phyloP scores from a whole-genome alignment of 2,329 filamentous ascomycete species.

The Claviceps fusiformis region DNA sequence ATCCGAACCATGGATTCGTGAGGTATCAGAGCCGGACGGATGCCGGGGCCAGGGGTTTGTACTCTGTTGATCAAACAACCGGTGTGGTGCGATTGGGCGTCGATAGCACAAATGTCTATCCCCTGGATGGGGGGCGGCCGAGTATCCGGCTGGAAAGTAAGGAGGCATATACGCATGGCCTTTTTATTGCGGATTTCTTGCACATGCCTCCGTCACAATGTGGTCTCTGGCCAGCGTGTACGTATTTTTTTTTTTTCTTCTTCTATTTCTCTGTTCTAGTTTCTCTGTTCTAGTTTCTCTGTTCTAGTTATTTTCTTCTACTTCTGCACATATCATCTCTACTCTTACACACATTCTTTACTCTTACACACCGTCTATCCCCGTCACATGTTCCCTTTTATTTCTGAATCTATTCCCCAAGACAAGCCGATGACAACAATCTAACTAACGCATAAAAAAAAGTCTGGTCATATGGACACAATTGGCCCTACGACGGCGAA shows the following conservation, averaged over 20 bases:
- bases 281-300: too few species aligned
- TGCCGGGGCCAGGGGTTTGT: conserved; percentile 26
- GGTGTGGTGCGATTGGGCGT: conserved; percentile 32
- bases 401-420: too few species aligned
- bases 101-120: conserved; percentile 26
- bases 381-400: too few species aligned
- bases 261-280: too few species aligned
- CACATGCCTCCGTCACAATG: conserved; percentile 63
- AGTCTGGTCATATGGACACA: conserved; percentile 39
- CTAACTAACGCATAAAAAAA: not conserved
- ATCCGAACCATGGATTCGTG: conserved; percentile 57
- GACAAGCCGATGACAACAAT: too few species aligned
- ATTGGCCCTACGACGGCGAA: conserved; percentile 52
- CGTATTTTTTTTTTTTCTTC: not conserved
- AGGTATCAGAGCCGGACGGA: conserved; percentile 34
- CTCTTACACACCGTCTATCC: too few species aligned
- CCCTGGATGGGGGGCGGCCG: conserved; percentile 27
- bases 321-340: too few species aligned
- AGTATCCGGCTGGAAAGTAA: conserved; percentile 57
- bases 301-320: too few species aligned
- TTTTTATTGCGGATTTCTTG: conserved; percentile 57
- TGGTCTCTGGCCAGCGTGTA: conserved; percentile 61
- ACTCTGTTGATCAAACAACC: conserved; percentile 26
- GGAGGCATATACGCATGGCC: conserved; percentile 47
- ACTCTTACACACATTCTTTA: too few species aligned